Evolutionary conservation across 495 filamentous ascomycete genomes (phyloP).

Genomic region (Daldinia caldariorum): DNA sequence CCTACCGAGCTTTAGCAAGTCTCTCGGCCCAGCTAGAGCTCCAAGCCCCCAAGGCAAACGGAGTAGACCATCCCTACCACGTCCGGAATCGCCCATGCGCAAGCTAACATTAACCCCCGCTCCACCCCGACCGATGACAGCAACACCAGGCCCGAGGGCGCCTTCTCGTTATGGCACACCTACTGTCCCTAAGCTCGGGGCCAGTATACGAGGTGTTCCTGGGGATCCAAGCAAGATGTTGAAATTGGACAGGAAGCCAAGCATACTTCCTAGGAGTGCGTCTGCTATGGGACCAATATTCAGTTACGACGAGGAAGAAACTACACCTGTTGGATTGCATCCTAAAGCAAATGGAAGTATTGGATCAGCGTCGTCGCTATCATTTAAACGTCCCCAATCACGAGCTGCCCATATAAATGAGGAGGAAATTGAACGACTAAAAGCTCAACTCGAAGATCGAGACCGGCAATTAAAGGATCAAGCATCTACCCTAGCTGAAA

Average conservation of each 20-base stretch:
- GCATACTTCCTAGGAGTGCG: slow-evolving; percentile 63
- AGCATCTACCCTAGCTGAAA: slow-evolving; percentile 79
- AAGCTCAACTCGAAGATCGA: slow-evolving; percentile 78
- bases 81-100: slow-evolving; percentile 83
- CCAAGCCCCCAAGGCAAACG: slow-evolving; percentile 75
- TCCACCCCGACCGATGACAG: slow-evolving; percentile 63
- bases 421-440: slow-evolving; percentile 74
- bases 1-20: slow-evolving; percentile 80
- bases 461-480: slow-evolving; percentile 90
- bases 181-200: slow-evolving; percentile 70
- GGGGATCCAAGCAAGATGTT: slow-evolving; percentile 67
- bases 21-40: slow-evolving; percentile 80
- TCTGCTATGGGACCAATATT: slow-evolving; percentile 60
- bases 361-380: slow-evolving; percentile 59
- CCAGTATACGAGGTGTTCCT: slow-evolving; percentile 67
- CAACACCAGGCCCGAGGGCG: slow-evolving; percentile 57
- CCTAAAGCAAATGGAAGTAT: slow-evolving; percentile 62
- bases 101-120: slow-evolving; percentile 67
- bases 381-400: slow-evolving; percentile 60
- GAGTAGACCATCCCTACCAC: slow-evolving; percentile 79
- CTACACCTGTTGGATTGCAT: slow-evolving; percentile 64
- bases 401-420: slow-evolving; percentile 59
- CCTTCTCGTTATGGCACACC: slow-evolving; percentile 70
- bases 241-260: slow-evolving; percentile 59
- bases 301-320: slow-evolving; percentile 64